Evolutionary conservation across 768 basidiomycete species (phyloP).

Genomic region (Sutorius australiensis): DNA sequence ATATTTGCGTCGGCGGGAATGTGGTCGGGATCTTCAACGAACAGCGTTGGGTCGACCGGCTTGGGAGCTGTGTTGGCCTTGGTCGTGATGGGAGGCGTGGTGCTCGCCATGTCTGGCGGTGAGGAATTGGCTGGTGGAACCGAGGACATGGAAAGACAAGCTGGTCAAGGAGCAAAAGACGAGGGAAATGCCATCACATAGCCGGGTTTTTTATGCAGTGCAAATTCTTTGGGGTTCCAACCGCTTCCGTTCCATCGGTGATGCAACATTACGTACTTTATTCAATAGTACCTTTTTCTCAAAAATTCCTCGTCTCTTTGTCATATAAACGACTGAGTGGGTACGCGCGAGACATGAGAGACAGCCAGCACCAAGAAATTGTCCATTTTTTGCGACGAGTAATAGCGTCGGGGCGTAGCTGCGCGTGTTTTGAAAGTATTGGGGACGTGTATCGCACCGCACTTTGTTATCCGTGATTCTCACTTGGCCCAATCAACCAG

Average conservation of each 20-base stretch:
- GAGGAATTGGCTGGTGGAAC: slow-evolving; percentile 19
- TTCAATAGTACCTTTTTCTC: neutral
- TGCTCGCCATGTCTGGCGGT: slow-evolving; percentile 14
- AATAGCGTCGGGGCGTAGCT: neutral
- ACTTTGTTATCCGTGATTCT: neutral
- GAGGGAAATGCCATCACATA: neutral
- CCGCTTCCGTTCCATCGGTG: slow-evolving; percentile 5
- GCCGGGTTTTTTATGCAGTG: slow-evolving; percentile 25
- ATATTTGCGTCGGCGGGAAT: slow-evolving; percentile 54
- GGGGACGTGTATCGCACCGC: slow-evolving; percentile 8
- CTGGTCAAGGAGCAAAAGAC: slow-evolving; percentile 26
- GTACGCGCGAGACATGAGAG: neutral
- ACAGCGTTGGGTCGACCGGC: slow-evolving; percentile 2
- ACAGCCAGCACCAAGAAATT: neutral
- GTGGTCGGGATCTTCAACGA: slow-evolving; percentile 28
- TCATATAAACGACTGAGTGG: neutral
- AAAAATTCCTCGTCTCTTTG: neutral
- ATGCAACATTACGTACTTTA: neutral
- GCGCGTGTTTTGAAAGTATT: slow-evolving; percentile 12
- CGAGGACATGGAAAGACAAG: slow-evolving; percentile 21
- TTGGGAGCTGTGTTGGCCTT: neutral
- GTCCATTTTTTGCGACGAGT: neutral
- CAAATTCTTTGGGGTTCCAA: slow-evolving; percentile 36
- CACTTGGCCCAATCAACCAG: neutral
- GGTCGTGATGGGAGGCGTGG: slow-evolving; percentile 9